A percentile compares a stretch with the other conserved stretches of the same genome.
These are phyloP conservation scores for Lojkania enalia DNA, from an alignment of 2,329 filamentous ascomycete genomes.

Conservation along the genomic window DNA sequence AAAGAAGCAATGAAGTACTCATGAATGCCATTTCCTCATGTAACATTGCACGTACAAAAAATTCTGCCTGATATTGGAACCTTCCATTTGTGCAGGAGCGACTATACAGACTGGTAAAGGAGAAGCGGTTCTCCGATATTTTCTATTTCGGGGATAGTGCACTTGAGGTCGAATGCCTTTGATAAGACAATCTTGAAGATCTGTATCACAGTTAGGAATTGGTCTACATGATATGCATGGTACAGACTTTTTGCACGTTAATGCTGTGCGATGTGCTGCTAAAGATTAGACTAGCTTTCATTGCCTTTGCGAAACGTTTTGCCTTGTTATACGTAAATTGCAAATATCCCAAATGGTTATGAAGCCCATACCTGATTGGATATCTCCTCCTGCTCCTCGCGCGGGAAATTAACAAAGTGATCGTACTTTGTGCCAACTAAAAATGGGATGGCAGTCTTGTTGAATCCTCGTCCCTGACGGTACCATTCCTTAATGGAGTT, in stretches of 20 bases:
- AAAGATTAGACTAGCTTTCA: conserved; percentile 97
- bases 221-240: not conserved
- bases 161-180: conserved; percentile 98
- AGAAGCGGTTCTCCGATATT: conserved; percentile 95
- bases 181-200: conserved; percentile 99
- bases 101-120: conserved; percentile 66
- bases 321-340: conserved; percentile 59
- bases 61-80: conserved; percentile 11
- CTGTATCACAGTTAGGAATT: conserved; percentile 55
- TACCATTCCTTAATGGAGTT: conserved; percentile 99
- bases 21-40: conserved; percentile 44
- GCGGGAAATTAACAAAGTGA: conserved; percentile 97
- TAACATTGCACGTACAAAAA: conserved; percentile 31
- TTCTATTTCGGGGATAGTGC: conserved; percentile 98
- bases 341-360: too few species aligned
- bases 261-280: conserved; percentile 99
- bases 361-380: conserved; percentile 76
- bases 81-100: conserved; percentile 19
- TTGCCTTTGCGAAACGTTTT: conserved; percentile 93
- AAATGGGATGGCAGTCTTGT: conserved; percentile 99
- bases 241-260: conserved; percentile 92
- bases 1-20: too few species aligned
- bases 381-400: conserved; percentile 97
- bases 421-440: conserved; percentile 98
- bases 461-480: conserved; percentile 93